Conservation (phyloP, 1,284 basidiomycete species). For the Cystobasidium slooffiae region DNA sequence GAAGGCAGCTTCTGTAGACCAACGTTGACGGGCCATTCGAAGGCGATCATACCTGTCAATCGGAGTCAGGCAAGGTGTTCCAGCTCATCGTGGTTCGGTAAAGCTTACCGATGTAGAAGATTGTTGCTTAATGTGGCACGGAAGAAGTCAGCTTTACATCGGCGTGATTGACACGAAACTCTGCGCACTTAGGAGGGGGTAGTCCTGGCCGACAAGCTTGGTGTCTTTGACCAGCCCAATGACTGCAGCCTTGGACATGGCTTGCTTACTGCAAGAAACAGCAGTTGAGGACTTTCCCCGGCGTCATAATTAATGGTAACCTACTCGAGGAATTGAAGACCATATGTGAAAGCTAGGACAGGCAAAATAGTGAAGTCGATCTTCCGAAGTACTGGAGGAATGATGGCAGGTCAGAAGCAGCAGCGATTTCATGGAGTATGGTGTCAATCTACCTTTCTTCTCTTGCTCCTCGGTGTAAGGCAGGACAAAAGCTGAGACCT, state of each 20-base stretch:
- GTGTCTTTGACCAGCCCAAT: conserved; percentile 11
- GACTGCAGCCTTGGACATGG: conserved; percentile 4
- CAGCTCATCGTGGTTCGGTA: not conserved
- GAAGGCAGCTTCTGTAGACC: conserved; percentile 28
- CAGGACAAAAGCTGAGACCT: not conserved
- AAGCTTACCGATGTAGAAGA: conserved; percentile 12
- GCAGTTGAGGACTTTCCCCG: not conserved
- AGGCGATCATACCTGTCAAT: conserved; percentile 8
- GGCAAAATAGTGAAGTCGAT: conserved; percentile 4
- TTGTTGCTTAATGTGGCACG: not conserved
- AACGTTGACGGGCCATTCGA: conserved; percentile 12
- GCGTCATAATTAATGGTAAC: no score
- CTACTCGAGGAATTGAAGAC: conserved; percentile 14
- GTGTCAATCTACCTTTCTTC: not conserved
- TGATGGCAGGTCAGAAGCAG: not conserved
- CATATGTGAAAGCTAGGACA: conserved; percentile 4
- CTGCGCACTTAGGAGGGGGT: conserved; percentile 7
- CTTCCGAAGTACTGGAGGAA: not conserved
- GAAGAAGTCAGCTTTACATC: not conserved
- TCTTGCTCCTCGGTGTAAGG: not conserved
- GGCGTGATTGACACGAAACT: no score
- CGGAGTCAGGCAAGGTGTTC: not conserved
- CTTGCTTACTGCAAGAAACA: conserved; percentile 1
- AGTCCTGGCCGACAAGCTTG: conserved; percentile 4
- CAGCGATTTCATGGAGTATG: not conserved